These are phyloP conservation scores for Suillus occidentalis DNA, from an alignment of 768 basidiomycete species.

Conservation along the genomic window DNA sequence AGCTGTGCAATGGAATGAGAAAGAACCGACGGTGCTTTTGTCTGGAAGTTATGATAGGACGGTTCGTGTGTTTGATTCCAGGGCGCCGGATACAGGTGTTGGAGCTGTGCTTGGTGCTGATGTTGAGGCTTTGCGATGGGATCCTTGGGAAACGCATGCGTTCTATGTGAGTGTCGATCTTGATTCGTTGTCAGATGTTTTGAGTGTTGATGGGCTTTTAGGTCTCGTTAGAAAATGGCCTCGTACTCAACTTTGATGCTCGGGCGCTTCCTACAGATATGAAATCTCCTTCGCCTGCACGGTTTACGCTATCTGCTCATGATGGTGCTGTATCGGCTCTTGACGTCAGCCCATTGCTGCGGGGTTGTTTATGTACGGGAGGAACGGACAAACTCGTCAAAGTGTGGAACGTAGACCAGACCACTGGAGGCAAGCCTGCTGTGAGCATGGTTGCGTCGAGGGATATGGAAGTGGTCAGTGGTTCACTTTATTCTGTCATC, in stretches of 20 bases:
- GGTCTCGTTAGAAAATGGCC: constrained; percentile 94
- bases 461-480: constrained; percentile 86
- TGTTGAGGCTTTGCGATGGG: constrained; percentile 93
- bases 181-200: background rate
- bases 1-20: constrained; percentile 92
- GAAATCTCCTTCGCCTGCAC: constrained; percentile 61
- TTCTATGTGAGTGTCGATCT: constrained; percentile 68
- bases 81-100: constrained; percentile 78
- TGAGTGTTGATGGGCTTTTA: constrained; percentile 29
- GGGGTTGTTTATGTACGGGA: constrained; percentile 90
- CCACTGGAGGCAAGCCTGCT: constrained; percentile 58
- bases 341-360: constrained; percentile 88
- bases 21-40: constrained; percentile 84
- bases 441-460: constrained; percentile 85
- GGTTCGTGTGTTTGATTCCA: constrained; percentile 90
- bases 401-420: constrained; percentile 89
- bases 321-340: constrained; percentile 87
- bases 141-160: constrained; percentile 86
- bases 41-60: constrained; percentile 95
- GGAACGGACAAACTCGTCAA: constrained; percentile 96
- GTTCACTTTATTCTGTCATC: background rate
- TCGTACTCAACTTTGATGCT: constrained; percentile 90
- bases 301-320: constrained; percentile 91
- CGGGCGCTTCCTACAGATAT: constrained; percentile 75
- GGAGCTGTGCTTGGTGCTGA: constrained; percentile 88